Percentiles rank a stretch among this genome's conserved stretches.
These are phyloP conservation scores for Dothideomycetes sp. DNA, from an alignment of 2,329 filamentous ascomycete species.

Conservation along the genomic window DNA sequence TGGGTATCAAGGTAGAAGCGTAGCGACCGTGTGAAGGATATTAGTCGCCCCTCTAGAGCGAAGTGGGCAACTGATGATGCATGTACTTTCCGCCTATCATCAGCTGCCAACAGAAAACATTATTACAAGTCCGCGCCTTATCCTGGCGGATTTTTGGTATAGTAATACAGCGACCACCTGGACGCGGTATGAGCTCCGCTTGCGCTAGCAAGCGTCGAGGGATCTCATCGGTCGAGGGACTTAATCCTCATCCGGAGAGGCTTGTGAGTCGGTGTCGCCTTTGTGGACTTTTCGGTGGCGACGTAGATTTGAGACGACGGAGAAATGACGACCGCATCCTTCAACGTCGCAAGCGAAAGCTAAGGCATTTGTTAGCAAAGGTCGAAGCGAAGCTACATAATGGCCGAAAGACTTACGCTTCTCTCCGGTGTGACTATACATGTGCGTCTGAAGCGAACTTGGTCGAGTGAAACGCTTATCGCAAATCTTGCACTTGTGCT, in stretches of 20 bases:
- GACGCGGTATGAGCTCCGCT: too few relatives aligned
- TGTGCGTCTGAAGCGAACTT: constrained; percentile 90
- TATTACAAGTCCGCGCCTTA: background rate
- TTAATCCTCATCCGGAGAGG: constrained; percentile 37
- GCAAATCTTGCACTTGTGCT: constrained; percentile 98
- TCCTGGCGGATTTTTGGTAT: background rate
- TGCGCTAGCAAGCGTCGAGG: too few relatives aligned
- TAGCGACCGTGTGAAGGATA: background rate
- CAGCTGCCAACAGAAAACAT: background rate
- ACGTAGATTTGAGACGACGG: constrained; percentile 89
- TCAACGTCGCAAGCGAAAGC: constrained; percentile 91
- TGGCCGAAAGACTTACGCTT: constrained; percentile 61
- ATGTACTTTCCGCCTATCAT: too few relatives aligned
- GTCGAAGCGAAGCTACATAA: too few relatives aligned
- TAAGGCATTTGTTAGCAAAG: too few relatives aligned
- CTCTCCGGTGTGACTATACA: constrained; percentile 97
- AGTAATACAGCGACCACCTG: background rate
- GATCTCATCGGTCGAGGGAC: too few relatives aligned
- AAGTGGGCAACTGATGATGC: background rate
- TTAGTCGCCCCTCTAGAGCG: background rate
- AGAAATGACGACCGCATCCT: constrained; percentile 91
- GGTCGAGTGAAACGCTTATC: constrained; percentile 95
- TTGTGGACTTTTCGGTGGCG: constrained; percentile 96
- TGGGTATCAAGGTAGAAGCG: constrained; percentile 19
- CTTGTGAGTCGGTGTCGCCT: constrained; percentile 44